These are phyloP conservation scores for Ceratopteris richardii DNA, from an alignment of 75 land plant genomes.

Conservation along the genomic window DNA sequence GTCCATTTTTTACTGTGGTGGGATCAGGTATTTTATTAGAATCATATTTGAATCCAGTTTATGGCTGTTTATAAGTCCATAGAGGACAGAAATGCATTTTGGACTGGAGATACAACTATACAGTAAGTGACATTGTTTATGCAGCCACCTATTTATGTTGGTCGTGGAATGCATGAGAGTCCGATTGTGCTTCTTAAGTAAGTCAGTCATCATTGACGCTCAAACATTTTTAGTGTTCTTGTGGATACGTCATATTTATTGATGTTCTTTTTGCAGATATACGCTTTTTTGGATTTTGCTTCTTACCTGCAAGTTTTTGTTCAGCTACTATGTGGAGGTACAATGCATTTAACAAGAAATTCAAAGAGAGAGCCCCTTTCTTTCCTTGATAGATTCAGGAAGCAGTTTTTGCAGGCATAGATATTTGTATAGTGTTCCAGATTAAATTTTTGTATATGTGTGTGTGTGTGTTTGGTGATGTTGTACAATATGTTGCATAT, in stretches of 20 bases:
- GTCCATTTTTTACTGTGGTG: constrained; percentile 77
- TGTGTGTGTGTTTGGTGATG: too few species aligned
- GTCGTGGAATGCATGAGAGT: constrained; percentile 41
- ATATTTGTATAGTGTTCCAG: too few species aligned
- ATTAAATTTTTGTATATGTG: too few species aligned
- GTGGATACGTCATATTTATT: too few species aligned
- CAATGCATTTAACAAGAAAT: not conserved
- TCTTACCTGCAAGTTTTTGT: constrained; percentile 19
- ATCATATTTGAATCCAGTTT: not conserved
- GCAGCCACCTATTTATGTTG: constrained; percentile 34
- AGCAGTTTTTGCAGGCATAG: too few species aligned
- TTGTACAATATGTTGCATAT: too few species aligned
- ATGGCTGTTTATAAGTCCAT: not conserved
- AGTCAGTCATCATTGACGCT: constrained; percentile 3
- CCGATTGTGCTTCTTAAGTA: constrained; percentile 28
- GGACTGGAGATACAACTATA: not conserved
- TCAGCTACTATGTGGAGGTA: constrained; percentile 31
- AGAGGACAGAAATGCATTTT: not conserved
- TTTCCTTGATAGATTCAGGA: too few species aligned
- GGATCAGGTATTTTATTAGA: constrained; percentile 97
- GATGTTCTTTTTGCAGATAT: constrained; percentile 10
- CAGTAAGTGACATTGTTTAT: constrained; percentile 2
- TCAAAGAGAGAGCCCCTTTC: not conserved
- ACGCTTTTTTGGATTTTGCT: constrained; percentile 22
- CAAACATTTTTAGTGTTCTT: too few species aligned